phyloP scores from a whole-genome alignment of 305 asterid genomes.

The Solanum hybrid region DNA sequence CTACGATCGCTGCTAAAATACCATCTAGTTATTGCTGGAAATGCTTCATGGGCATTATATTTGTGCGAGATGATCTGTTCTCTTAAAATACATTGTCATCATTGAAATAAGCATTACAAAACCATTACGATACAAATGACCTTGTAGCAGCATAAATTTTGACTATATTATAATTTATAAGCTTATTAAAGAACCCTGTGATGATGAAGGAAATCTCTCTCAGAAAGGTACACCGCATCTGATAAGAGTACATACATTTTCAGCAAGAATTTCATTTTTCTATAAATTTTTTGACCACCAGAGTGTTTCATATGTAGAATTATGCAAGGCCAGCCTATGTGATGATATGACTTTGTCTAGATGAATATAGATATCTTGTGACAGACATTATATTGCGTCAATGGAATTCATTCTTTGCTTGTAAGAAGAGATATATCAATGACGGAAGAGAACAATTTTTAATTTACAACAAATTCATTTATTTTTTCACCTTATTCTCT shows the following conservation, averaged over 20 bases:
- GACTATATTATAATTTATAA: not conserved
- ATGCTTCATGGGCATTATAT: not conserved
- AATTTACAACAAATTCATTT: not conserved
- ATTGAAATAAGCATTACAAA: not conserved
- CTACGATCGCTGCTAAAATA: not conserved
- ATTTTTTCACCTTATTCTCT: not conserved
- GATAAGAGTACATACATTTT: not conserved
- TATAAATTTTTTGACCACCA: not conserved
- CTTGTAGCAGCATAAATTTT: not conserved
- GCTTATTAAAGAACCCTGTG: not conserved
- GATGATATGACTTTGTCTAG: not conserved
- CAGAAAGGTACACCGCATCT: not conserved
- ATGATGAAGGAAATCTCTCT: not conserved
- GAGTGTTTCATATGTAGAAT: not conserved
- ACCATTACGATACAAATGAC: not conserved
- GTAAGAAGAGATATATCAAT: not conserved
- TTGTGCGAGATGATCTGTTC: not conserved
- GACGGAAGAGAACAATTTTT: not conserved
- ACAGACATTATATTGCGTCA: not conserved
- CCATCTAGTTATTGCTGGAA: not conserved
- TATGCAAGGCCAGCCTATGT: not conserved
- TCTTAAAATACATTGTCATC: not conserved
- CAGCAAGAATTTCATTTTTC: not conserved
- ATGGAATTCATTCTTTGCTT: not conserved
- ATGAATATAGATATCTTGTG: not conserved